Evolutionary conservation across 1,284 basidiomycete genomes (phyloP).

Genomic region (Singerocomus inundabilis): DNA sequence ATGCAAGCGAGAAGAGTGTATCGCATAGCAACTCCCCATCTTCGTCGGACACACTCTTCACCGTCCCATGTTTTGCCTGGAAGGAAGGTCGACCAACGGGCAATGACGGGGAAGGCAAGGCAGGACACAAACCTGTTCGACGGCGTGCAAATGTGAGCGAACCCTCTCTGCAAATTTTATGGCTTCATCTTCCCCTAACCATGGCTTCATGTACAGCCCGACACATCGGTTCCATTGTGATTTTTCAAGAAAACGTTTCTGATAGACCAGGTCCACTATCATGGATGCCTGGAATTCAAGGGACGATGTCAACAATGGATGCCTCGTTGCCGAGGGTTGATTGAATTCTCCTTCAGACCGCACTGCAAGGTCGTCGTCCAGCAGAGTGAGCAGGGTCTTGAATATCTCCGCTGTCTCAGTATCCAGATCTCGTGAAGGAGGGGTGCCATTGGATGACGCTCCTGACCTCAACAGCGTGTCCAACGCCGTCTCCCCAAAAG

Average conservation of each 20-base stretch:
- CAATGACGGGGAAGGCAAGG: slow-evolving; percentile 7
- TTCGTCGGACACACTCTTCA: slow-evolving; percentile 50
- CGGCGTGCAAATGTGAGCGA: slow-evolving; percentile 71
- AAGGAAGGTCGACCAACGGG: slow-evolving; percentile 10
- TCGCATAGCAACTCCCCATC: slow-evolving; percentile 90
- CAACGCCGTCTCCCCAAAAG: slow-evolving; percentile 82
- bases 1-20: slow-evolving; percentile 94
- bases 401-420: slow-evolving; percentile 58
- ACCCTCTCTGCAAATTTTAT: slow-evolving; percentile 60
- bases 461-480: slow-evolving; percentile 78
- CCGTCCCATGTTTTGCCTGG: slow-evolving; percentile 54
- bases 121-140: slow-evolving; percentile 57
- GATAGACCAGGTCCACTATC: slow-evolving; percentile 75
- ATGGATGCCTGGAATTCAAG: slow-evolving; percentile 74
- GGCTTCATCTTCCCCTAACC: slow-evolving; percentile 54
- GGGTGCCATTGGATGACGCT: slow-evolving; percentile 69
- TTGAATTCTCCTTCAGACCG: slow-evolving; percentile 46
- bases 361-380: slow-evolving; percentile 52
- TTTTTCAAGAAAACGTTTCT: slow-evolving; percentile 62
- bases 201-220: slow-evolving; percentile 67
- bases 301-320: slow-evolving; percentile 47
- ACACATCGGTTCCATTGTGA: slow-evolving; percentile 74
- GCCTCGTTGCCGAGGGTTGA: slow-evolving; percentile 44
- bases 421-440: slow-evolving; percentile 64
- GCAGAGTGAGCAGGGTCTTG: slow-evolving; percentile 55